Evolutionary conservation across 257 asterid genomes (phyloP), one percentile per base, ranked within the genome.

Genomic region (Eucommia ulmoides): DNA sequence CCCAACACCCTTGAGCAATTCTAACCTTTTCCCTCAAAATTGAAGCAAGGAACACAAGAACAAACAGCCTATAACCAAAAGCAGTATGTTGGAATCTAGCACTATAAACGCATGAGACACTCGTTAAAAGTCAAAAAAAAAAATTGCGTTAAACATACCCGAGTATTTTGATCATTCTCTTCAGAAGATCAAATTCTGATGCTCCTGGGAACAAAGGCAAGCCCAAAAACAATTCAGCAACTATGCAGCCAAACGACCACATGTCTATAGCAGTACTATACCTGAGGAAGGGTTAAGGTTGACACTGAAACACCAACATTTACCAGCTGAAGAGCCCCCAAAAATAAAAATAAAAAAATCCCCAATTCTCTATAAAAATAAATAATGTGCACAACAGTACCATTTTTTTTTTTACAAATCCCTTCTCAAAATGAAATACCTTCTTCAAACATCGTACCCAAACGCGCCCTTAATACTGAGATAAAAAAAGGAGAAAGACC

Each of bases 201-300:
- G 92, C 93, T 65, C 99, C 99, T 23, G 99, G 97, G 74, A 91
- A 91, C 80, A 91, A 70, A 41, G 99, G 99, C 55, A 86, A 80
- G 55, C 97, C 97, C 19, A 86, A 65, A 77, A 81, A 91, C 52
- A 91, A 66, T 66, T 91, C 99, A 58, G 99, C 99, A 55, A 91
- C 93, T 22, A 91, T 83, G 81, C 99, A 91, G 61, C 99, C 99
- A 71, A 91, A 81, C 61, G 99, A 91, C 99, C 99, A 91, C 99
- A 91, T 91, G 73, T 91, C 99, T 54, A 91, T 91, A 54, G 94
- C 94, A 54, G 97, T 86, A 25, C 87, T 83, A 65, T 86, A 89
- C 59, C 98, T 89, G 74, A 55, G 67, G 54, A 52, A 53, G 23
- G 71, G 57, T 83, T 78, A 89, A 83, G 86, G 83, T 62, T 55